phyloP scores from a whole-genome alignment of 1,139 yeast genomes.

The Taiozyma sp. region DNA sequence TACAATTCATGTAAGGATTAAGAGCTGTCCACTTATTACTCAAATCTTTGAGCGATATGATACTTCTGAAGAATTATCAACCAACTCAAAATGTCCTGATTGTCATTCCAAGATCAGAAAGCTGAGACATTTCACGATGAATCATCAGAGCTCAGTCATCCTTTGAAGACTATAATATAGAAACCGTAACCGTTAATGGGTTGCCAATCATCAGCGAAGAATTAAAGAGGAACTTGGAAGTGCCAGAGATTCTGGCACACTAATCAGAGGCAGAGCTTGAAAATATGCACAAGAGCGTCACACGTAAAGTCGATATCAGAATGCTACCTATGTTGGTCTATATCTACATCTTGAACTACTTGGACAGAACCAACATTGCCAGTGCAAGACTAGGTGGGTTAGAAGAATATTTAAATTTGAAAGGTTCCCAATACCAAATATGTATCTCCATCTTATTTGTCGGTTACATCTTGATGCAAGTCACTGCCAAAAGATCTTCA shows the following conservation, averaged over 20 bases:
- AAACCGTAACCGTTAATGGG: constrained; percentile 3
- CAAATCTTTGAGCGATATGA: neutral
- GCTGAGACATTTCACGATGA: neutral
- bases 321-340: constrained; percentile 52
- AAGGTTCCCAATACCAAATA: constrained; percentile 49
- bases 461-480: constrained; percentile 57
- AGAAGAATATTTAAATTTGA: constrained; percentile 47
- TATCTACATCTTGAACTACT: constrained; percentile 54
- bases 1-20: neutral
- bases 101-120: neutral
- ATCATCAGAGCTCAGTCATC: neutral
- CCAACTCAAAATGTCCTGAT: neutral
- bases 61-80: neutral
- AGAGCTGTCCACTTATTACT: neutral
- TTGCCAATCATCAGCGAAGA: constrained; percentile 3
- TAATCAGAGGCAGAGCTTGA: constrained; percentile 3
- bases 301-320: constrained; percentile 43
- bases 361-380: constrained; percentile 60
- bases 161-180: neutral
- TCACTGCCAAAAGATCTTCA: constrained; percentile 47
- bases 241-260: constrained; percentile 1
- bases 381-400: constrained; percentile 56
- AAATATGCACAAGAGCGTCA: neutral
- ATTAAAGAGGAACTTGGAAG: constrained; percentile 1
- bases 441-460: constrained; percentile 54